Base-by-base conservation (phyloP, 257 asterid species). In the Solanum rostratum region DNA sequence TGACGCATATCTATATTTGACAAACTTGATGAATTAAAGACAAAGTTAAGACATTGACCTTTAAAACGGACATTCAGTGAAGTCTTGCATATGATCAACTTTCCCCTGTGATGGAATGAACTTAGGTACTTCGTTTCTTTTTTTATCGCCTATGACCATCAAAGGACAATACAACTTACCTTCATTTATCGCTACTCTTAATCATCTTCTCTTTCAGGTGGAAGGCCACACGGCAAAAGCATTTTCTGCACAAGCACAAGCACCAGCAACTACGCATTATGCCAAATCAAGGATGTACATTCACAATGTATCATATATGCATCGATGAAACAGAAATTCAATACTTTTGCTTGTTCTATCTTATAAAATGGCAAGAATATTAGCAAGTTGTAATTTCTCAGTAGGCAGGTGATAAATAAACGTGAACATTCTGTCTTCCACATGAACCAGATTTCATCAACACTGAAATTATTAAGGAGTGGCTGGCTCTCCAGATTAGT, bases 151-250 rank as follows among this genome's bases (percentile, higher is more conserved):
- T 33, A 33, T 33, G 39, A 33, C 39, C 39, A 33, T 33, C 39
- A 33, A 33, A 33, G 39, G 39, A 33, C 39, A 33, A 33, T 57
- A 57, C 65, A 57, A 9, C 78, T 33, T 68, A 50, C 49, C 27
- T 37, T 18, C 4, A 19, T 69, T 37, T 12, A 15, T 81, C 66
- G 79, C 50, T 53, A 37, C 46, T 83, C 86, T 90, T 88, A 91
- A 1, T 95, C 98, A 52, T 95, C 98, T 84, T 94, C 98, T 89
- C 98, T 94, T 91, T 95, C 98, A 0, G 98, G 98, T 69, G 98
- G 97, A 83, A 92, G 91, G 10, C 98, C 98, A 85, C 98, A 94
- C 2, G 98, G 98, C 89, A 93, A 87, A 83, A 95, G 93, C 97
- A 94, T 94, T 95, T 93, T 95, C 98, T 95, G 96, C 92, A 88